Evolutionary conservation across 495 filamentous ascomycete species (phyloP).

Genomic region (Parachaetomium inaequale): DNA sequence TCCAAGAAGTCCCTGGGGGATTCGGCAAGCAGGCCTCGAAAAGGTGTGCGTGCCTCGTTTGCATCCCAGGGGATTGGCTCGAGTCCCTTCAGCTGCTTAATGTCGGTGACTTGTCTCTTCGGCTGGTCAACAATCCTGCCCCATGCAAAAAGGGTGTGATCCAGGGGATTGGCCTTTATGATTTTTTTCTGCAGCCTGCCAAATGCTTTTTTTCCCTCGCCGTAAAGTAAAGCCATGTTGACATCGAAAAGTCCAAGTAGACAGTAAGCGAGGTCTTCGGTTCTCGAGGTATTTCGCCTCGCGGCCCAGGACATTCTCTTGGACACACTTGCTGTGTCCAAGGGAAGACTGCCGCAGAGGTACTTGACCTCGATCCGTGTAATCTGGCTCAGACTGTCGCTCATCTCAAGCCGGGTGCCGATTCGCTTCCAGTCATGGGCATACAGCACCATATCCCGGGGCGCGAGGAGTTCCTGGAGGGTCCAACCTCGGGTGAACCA

Average conservation of each 20-base stretch:
- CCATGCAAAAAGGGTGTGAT: constrained; percentile 34
- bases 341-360: not conserved
- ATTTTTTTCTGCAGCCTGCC: constrained; percentile 31
- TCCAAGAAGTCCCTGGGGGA: not conserved
- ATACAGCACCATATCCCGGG: constrained; percentile 24
- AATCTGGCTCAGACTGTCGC: not conserved
- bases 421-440: constrained; percentile 17
- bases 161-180: constrained; percentile 14
- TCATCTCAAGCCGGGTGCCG: constrained; percentile 9
- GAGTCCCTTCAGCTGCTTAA: not conserved
- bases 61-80: not conserved
- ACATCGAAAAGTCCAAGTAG: constrained; percentile 36
- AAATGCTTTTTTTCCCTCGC: constrained; percentile 35
- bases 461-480: constrained; percentile 32
- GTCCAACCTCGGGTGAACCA: constrained; percentile 44
- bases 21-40: not conserved
- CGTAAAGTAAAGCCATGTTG: constrained; percentile 36
- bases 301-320: constrained; percentile 35
- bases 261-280: constrained; percentile 38
- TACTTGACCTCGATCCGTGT: not conserved
- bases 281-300: constrained; percentile 26
- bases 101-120: not conserved
- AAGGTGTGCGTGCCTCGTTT: not conserved
- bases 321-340: constrained; percentile 10
- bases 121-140: not conserved